Evolutionary conservation across 176 grass and related monocot genomes (phyloP).

Genomic region (Musa beccarii): DNA sequence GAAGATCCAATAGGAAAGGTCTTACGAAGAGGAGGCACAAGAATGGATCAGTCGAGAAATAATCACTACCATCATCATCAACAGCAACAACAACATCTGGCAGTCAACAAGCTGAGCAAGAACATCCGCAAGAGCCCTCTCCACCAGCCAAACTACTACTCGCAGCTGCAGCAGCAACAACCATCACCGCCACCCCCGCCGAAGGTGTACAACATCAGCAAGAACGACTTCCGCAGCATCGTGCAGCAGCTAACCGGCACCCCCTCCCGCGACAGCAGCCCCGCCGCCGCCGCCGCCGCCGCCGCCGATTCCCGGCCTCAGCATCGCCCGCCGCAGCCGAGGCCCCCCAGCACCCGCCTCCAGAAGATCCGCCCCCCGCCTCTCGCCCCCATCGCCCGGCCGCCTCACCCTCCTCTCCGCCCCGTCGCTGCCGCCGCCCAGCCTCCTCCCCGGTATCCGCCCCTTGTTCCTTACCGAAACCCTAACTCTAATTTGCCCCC

Average conservation of each 20-base stretch:
- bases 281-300: neutral
- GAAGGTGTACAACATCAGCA: constrained; percentile 94
- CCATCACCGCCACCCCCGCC: constrained; percentile 53
- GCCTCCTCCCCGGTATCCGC: neutral
- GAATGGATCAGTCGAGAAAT: constrained; percentile 60
- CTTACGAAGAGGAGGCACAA: neutral
- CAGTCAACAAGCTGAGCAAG: constrained; percentile 72
- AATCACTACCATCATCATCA: constrained; percentile 14
- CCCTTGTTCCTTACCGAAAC: constrained; percentile 13
- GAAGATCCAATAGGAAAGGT: neutral
- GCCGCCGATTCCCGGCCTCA: constrained; percentile 6
- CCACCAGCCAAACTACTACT: neutral
- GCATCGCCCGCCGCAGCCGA: constrained; percentile 34
- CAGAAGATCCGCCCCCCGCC: constrained; percentile 76
- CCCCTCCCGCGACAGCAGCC: constrained; percentile 32
- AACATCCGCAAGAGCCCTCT: constrained; percentile 59
- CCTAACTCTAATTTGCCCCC: constrained; percentile 6
- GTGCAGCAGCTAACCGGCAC: constrained; percentile 95
- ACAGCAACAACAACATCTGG: constrained; percentile 50
- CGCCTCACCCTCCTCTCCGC: constrained; percentile 26
- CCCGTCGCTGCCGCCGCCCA: neutral
- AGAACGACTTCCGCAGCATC: constrained; percentile 84
- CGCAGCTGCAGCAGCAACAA: constrained; percentile 4
- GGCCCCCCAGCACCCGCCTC: constrained; percentile 49
- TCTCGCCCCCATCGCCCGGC: constrained; percentile 43